These are phyloP conservation scores for Astrothelium subdiscretum DNA, from an alignment of 495 filamentous ascomycete genomes.

Conservation along the genomic window DNA sequence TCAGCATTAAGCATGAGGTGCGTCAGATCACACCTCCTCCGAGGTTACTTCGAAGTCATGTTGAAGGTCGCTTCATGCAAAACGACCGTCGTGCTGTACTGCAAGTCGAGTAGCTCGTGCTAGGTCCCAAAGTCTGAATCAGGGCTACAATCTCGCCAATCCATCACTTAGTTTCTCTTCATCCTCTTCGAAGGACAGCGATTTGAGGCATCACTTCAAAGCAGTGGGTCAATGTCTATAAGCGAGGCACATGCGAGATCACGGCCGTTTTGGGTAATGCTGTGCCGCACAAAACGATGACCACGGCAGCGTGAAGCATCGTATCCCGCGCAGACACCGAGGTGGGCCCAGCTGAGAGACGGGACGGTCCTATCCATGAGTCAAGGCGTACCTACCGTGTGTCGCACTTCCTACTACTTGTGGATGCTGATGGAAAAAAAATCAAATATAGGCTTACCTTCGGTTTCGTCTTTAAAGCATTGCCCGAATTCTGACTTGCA, in stretches of 20 bases:
- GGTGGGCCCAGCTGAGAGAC: not conserved
- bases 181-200: not conserved
- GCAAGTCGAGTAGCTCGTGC: not conserved
- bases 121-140: not conserved
- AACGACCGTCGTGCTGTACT: not conserved
- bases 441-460: constrained; percentile 47
- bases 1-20: not conserved
- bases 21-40: not conserved
- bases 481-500: constrained; percentile 50
- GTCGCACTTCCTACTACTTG: not conserved
- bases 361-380: not conserved
- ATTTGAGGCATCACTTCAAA: not conserved
- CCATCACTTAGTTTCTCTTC: not conserved
- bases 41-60: not conserved
- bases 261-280: no score
- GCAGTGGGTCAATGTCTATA: not conserved
- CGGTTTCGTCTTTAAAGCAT: constrained; percentile 71
- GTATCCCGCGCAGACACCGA: no score
- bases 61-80: not conserved
- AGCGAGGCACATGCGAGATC: no score
- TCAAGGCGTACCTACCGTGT: not conserved
- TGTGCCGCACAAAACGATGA: no score
- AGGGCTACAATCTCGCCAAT: not conserved
- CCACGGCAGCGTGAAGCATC: no score
- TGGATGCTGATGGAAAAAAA: not conserved